These are phyloP conservation scores for Saccharum officinarum DNA, from an alignment of 176 grass and related monocot genomes.

Conservation along the genomic window DNA sequence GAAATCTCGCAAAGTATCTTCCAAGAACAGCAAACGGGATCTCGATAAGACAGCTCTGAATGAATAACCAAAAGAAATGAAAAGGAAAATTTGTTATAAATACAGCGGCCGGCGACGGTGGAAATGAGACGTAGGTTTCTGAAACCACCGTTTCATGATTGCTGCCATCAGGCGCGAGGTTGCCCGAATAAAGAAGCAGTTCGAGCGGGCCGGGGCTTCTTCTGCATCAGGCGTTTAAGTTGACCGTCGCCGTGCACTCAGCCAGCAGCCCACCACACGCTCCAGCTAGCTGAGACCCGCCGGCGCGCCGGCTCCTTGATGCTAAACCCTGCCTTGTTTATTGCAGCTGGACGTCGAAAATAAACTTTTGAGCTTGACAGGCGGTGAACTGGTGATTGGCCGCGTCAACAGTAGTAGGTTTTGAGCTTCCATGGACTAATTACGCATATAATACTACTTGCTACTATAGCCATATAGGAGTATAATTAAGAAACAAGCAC, in stretches of 20 bases:
- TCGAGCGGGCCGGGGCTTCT: not conserved
- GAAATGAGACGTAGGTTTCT: constrained; percentile 1
- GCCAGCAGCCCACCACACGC: not conserved
- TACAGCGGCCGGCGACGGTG: not conserved
- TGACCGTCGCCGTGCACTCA: constrained; percentile 31
- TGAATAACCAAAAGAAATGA: not conserved
- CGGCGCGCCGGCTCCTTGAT: constrained; percentile 8
- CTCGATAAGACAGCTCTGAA: not conserved
- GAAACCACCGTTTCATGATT: constrained; percentile 27
- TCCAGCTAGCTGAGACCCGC: not conserved
- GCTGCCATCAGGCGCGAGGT: constrained; percentile 36
- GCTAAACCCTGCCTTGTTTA: constrained; percentile 23
- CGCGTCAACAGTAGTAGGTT: not conserved
- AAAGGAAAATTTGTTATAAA: not conserved
- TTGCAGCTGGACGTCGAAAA: constrained; percentile 20
- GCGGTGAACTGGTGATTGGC: not conserved
- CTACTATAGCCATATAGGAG: no score
- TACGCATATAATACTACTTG: not conserved
- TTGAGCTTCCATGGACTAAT: not conserved
- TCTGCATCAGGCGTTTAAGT: constrained; percentile 12
- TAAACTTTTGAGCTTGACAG: not conserved
- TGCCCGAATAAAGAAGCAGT: constrained; percentile 23
- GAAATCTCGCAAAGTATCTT: constrained; percentile 42
- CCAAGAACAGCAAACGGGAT: constrained; percentile 30
- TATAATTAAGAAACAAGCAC: not conserved